phyloP scores from a whole-genome alignment of 352 stramenopile genomes.

The Nothophytophthora sp. region DNA sequence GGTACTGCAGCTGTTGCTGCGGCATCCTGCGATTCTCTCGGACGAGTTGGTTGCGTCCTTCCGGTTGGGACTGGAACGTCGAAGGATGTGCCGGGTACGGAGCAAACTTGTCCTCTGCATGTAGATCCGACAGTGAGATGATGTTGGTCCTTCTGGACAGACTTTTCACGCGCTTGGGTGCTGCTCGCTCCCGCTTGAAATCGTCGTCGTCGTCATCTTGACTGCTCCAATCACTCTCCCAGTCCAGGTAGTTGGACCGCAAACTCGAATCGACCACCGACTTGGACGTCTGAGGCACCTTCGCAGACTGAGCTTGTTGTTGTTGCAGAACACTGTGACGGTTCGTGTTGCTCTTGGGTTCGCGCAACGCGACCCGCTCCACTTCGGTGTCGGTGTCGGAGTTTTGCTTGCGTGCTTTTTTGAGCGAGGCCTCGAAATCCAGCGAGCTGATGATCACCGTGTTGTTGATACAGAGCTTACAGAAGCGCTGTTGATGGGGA shows the following conservation, averaged over 20 bases:
- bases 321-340: conserved; percentile 23
- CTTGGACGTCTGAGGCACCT: conserved; percentile 11
- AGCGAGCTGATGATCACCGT: conserved; percentile 30
- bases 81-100: conserved; percentile 26
- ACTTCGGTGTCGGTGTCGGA: conserved; percentile 23
- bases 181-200: conserved; percentile 25
- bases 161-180: conserved; percentile 11
- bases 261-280: conserved; percentile 28
- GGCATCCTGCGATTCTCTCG: conserved; percentile 28
- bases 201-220: conserved; percentile 38
- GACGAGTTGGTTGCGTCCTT: conserved; percentile 35
- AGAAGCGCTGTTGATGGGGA: conserved; percentile 44
- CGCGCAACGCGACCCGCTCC: conserved; percentile 12
- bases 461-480: conserved; percentile 46
- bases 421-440: conserved; percentile 32
- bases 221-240: conserved; percentile 37
- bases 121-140: conserved; percentile 32
- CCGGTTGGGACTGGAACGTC: conserved; percentile 22
- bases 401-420: conserved; percentile 13
- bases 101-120: conserved; percentile 36
- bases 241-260: conserved; percentile 38
- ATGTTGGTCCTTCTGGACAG: conserved; percentile 19
- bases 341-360: conserved; percentile 10
- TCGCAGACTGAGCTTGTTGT: conserved; percentile 11
- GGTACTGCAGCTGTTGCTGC: too few species aligned